Evolutionary conservation across 352 stramenopile species (phyloP).

Genomic region (Globisporangium paroecandrum): DNA sequence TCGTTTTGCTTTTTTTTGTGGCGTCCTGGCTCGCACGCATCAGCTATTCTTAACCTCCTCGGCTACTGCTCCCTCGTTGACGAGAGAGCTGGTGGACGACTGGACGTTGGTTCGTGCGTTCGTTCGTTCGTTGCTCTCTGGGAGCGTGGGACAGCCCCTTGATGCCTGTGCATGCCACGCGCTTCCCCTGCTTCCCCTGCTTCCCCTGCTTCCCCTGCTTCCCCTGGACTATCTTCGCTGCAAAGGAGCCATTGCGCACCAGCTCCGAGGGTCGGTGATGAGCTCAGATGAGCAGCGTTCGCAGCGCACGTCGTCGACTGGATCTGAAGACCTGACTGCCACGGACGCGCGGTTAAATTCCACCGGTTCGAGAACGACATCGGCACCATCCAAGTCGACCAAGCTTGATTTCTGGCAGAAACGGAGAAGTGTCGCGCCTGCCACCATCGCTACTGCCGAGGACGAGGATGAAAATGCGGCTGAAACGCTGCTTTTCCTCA

Average conservation of each 20-base stretch:
- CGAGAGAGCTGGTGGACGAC: neutral
- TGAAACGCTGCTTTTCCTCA: constrained; percentile 30
- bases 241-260: neutral
- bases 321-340: neutral
- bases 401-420: constrained; percentile 21
- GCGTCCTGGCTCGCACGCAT: neutral
- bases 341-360: constrained; percentile 11
- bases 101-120: neutral
- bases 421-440: constrained; percentile 17
- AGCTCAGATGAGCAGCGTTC: constrained; percentile 2
- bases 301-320: constrained; percentile 5
- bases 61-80: neutral
- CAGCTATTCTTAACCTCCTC: neutral
- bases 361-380: constrained; percentile 14
- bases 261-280: neutral
- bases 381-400: neutral
- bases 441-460: constrained; percentile 1
- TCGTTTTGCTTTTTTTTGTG: constrained; percentile 3
- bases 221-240: neutral
- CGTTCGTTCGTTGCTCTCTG: neutral
- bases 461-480: constrained; percentile 12
- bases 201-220: neutral
- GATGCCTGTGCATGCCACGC: neutral
- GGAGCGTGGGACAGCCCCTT: neutral
- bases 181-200: neutral